Conservation (phyloP, 257 asterid genomes). For the Galeopsis tetrahit region DNA sequence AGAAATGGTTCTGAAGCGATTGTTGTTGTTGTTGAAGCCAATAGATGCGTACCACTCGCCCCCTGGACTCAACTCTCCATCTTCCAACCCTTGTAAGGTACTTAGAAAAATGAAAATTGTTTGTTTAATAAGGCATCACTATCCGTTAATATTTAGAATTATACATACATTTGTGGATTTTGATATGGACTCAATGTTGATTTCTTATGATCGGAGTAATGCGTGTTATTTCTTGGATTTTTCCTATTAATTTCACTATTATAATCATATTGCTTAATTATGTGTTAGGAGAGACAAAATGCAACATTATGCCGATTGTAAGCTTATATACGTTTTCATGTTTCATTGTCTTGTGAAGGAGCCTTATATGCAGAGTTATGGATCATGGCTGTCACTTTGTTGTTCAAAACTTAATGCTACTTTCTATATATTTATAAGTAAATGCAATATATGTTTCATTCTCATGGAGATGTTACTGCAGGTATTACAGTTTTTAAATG, state of each 20-base stretch:
- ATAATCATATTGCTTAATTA: no score
- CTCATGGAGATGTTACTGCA: slow-evolving; percentile 48
- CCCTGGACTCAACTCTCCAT: slow-evolving; percentile 38
- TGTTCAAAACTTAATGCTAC: neutral
- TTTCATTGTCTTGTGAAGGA: neutral
- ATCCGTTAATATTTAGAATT: neutral
- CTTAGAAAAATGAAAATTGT: neutral
- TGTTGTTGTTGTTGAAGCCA: slow-evolving; percentile 69
- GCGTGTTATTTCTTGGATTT: no score
- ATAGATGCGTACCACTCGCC: slow-evolving; percentile 52
- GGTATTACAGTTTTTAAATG: slow-evolving; percentile 54
- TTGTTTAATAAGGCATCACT: neutral
- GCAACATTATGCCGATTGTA: no score
- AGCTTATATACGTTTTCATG: neutral
- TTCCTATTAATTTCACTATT: no score
- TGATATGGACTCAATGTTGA: no score
- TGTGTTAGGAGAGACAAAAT: no score
- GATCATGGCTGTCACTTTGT: neutral
- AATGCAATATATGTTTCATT: slow-evolving; percentile 6
- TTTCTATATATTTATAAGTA: neutral
- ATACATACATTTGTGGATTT: neutral
- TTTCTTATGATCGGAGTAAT: no score
- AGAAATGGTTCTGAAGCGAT: slow-evolving; percentile 69
- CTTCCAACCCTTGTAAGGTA: slow-evolving; percentile 58
- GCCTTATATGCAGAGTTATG: no score